Conservation (phyloP, 768 basidiomycete genomes). For the Lyophyllum shimeji region DNA sequence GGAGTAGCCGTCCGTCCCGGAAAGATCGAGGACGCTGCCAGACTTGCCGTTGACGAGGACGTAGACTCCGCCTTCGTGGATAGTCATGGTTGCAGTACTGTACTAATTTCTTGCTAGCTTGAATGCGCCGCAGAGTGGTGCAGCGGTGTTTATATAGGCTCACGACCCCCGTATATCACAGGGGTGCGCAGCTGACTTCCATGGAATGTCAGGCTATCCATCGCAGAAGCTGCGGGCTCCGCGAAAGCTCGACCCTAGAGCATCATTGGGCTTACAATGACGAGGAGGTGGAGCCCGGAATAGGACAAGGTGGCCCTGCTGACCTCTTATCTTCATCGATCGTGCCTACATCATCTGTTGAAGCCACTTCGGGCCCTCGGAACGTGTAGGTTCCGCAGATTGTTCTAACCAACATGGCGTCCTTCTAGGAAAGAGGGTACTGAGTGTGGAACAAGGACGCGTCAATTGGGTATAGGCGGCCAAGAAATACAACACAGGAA, state of each 20-base stretch:
- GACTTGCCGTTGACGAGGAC: slow-evolving; percentile 29
- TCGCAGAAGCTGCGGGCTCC: background rate
- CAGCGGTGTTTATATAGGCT: slow-evolving; percentile 1
- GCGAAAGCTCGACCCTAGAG: background rate
- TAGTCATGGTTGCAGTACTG: slow-evolving; percentile 11
- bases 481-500: background rate
- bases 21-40: slow-evolving; percentile 45
- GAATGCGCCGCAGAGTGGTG: background rate
- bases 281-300: background rate
- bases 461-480: background rate
- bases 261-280: background rate
- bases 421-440: background rate
- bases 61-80: slow-evolving; percentile 15
- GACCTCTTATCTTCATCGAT: slow-evolving; percentile 15
- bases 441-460: background rate
- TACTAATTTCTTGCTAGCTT: too few species aligned
- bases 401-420: background rate
- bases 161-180: background rate
- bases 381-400: background rate
- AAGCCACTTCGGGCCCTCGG: background rate
- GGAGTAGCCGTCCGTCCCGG: slow-evolving; percentile 40
- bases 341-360: slow-evolving; percentile 10
- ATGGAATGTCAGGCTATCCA: background rate
- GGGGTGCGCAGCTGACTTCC: background rate
- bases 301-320: background rate